phyloP scores from a whole-genome alignment of 257 asterid genomes.

The Ehretia macrophylla region DNA sequence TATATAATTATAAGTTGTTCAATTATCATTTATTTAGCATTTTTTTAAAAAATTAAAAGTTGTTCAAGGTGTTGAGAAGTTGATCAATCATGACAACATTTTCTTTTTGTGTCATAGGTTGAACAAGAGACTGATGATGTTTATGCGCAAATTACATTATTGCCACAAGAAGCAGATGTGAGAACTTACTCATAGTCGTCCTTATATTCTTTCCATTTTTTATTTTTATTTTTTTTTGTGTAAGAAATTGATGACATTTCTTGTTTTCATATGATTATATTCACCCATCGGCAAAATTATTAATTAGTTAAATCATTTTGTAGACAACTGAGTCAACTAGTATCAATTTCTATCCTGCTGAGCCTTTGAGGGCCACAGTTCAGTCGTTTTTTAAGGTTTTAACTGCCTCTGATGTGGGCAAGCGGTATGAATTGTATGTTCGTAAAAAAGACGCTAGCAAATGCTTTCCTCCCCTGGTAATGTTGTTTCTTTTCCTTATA shows the following conservation, averaged over 20 bases:
- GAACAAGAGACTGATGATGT: constrained; percentile 74
- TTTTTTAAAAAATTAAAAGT: too few species aligned
- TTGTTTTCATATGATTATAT: too few species aligned
- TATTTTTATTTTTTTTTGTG: too few species aligned
- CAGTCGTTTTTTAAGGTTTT: constrained; percentile 71
- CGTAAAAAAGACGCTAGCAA: constrained; percentile 62
- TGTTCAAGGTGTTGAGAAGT: too few species aligned
- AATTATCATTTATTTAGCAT: background rate
- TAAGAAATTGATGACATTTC: too few species aligned
- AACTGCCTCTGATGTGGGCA: constrained; percentile 71
- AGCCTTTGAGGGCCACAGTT: constrained; percentile 41
- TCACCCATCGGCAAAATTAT: too few species aligned
- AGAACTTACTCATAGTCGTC: constrained; percentile 20
- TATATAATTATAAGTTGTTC: too few species aligned
- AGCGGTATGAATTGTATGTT: constrained; percentile 68
- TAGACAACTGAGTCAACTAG: constrained; percentile 47
- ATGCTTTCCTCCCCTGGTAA: constrained; percentile 87
- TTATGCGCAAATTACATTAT: constrained; percentile 59
- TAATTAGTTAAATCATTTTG: constrained; percentile 15
- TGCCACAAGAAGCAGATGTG: constrained; percentile 61
- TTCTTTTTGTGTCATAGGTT: constrained; percentile 39
- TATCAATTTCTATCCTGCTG: constrained; percentile 21
- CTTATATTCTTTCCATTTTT: background rate
- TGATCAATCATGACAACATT: too few species aligned
- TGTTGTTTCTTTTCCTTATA: background rate